phyloP scores from a whole-genome alignment of 768 basidiomycete genomes.

The Suillus subaureus region DNA sequence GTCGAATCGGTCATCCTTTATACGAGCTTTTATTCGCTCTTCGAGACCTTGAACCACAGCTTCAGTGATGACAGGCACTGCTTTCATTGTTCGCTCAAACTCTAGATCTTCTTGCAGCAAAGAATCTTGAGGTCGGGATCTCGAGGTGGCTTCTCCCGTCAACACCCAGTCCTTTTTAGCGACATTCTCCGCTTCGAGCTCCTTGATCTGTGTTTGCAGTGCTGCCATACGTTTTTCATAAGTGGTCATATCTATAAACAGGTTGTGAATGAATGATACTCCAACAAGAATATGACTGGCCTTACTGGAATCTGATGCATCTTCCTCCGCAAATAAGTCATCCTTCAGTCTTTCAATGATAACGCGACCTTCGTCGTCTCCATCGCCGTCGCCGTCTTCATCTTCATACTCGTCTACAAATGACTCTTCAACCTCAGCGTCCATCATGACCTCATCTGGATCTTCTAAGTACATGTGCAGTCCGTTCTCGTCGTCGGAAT shows the following conservation, averaged over 20 bases:
- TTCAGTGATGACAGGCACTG: conserved; percentile 88
- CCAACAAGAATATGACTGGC: not conserved
- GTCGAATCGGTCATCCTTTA: conserved; percentile 84
- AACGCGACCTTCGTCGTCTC: conserved; percentile 37
- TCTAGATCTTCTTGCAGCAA: conserved; percentile 93
- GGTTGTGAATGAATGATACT: conserved; percentile 4
- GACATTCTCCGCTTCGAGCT: conserved; percentile 86
- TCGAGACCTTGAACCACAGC: conserved; percentile 81
- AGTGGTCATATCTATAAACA: conserved; percentile 60
- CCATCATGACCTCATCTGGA: conserved; percentile 38
- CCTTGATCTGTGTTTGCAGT: conserved; percentile 75
- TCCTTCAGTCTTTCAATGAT: conserved; percentile 73
- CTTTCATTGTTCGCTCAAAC: conserved; percentile 88
- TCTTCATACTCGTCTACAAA: conserved; percentile 25
- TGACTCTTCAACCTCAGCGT: conserved; percentile 28
- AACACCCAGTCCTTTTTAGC: conserved; percentile 91
- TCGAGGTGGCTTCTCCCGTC: conserved; percentile 85
- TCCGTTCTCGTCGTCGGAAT: conserved; percentile 42
- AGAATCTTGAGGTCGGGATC: conserved; percentile 85
- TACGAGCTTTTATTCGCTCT: conserved; percentile 87
- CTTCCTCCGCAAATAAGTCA: conserved; percentile 78
- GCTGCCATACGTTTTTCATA: conserved; percentile 79
- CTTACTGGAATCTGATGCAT: conserved; percentile 21
- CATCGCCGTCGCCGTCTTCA: conserved; percentile 21
- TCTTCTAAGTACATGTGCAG: conserved; percentile 36